phyloP scores from a whole-genome alignment of 1,284 basidiomycete species.

The Rhodotorula sp. region DNA sequence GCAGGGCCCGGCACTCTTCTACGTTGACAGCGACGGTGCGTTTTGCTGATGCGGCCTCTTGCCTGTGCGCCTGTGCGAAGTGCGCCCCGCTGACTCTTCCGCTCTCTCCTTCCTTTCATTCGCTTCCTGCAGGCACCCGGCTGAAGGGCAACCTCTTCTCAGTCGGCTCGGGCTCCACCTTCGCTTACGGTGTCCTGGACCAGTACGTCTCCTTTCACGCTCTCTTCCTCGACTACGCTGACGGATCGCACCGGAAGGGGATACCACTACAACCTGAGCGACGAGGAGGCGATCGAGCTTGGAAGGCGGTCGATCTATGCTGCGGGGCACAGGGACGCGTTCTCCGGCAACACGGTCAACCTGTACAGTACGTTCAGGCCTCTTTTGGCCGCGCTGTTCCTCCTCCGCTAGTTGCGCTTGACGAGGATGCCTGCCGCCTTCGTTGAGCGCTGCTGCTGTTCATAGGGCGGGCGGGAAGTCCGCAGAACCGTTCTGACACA shows the following conservation, averaged over 20 bases:
- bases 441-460: too few species aligned
- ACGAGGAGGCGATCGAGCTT: conserved; percentile 93
- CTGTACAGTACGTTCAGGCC: conserved; percentile 3
- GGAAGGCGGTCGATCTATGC: conserved; percentile 94
- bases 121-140: conserved; percentile 62
- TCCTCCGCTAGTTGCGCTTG: too few species aligned
- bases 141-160: conserved; percentile 97
- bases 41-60: too few species aligned
- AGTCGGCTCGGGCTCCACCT: conserved; percentile 96
- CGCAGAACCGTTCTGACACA: not conserved
- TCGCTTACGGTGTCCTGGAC: conserved; percentile 66
- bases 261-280: conserved; percentile 89
- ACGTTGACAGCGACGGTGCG: conserved; percentile 88
- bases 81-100: not conserved
- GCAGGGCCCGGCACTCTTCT: conserved; percentile 88
- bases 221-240: not conserved
- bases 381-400: not conserved
- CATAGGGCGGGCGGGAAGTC: too few species aligned
- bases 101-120: too few species aligned
- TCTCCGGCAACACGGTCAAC: conserved; percentile 96
- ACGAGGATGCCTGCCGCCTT: too few species aligned
- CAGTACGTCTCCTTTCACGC: not conserved
- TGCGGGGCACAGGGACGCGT: conserved; percentile 95
- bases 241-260: not conserved
- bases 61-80: too few species aligned